Percentiles rank a stretch among this genome's conserved stretches.
Evolutionary conservation across 371 early-diverging fungal genomes (phyloP).

Genomic region (Mucor mucedo): DNA sequence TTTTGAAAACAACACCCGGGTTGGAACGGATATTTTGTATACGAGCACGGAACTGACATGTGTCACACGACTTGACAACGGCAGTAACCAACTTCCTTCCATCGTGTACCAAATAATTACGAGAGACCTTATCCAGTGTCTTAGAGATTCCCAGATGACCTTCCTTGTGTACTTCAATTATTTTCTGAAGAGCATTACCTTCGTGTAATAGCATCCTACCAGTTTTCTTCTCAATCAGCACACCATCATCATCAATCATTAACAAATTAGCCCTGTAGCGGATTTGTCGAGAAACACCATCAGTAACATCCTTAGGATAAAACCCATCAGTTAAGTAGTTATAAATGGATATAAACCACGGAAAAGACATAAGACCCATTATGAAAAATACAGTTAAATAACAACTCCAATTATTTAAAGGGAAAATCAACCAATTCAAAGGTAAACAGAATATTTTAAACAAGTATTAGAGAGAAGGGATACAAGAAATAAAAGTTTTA

Average conservation of each 20-base stretch:
- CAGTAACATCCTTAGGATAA: neutral
- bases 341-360: too few relatives aligned
- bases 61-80: conserved; percentile 11
- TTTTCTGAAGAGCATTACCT: neutral
- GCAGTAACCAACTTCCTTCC: conserved; percentile 31
- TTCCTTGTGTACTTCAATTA: conserved; percentile 22
- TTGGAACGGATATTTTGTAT: conserved; percentile 5
- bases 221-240: neutral
- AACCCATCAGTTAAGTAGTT: neutral
- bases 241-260: neutral
- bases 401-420: too few relatives aligned
- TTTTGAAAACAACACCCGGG: neutral
- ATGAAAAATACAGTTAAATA: too few relatives aligned
- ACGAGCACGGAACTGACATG: conserved; percentile 18
- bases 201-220: conserved; percentile 18
- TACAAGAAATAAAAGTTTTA: too few relatives aligned
- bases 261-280: conserved; percentile 4
- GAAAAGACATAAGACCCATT: too few relatives aligned
- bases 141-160: conserved; percentile 18
- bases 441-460: too few relatives aligned
- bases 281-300: conserved; percentile 1
- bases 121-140: neutral
- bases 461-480: too few relatives aligned
- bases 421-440: too few relatives aligned
- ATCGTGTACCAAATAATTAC: conserved; percentile 12